Base-by-base conservation (phyloP, 164 flowering plant genomes). In the Santalum album region DNA sequence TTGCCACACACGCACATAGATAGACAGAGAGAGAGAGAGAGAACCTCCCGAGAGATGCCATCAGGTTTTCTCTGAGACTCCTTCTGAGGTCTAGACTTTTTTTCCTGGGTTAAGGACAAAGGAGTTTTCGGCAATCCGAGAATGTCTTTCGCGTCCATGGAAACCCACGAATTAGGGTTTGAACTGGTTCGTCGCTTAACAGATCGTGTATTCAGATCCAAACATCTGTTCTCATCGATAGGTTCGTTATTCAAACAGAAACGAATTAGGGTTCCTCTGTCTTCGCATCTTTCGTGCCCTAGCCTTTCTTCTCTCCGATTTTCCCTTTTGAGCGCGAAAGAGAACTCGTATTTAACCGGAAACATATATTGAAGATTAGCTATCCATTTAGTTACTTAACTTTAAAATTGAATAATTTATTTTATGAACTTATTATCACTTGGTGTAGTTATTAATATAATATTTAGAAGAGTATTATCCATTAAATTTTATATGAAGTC, bases 31-130 rank as follows among this genome's bases (percentile, higher is more conserved):
- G 12, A 18, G 27, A 53, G 25, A 21, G 21, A n/a, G 53, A 4
- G 3, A 50, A 85, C 99, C 92, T 94, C 97, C 55, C 99, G 91
- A 1, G 99, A 94, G 60, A 94, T 84, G 51, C 99, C 99, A 83
- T 94, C 97, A 7, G 96, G 99, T 65, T 94, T 94, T 25, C 99
- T 63, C 65, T 94, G 97, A 65, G 95, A 73, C 38, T 89, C 97
- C 61, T 89, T 92, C 24, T 59, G 91, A 7, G 90, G 82, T 27
- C 84, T 76, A 18, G 96, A 60, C 64, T 81, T 87, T 87, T 85
- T 90, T 77, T 94, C 99, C 26, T 71, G 83, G 4, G 75, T 23
- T 27, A 69, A 26, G 20, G 78, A 45, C 26, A 75, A 61, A 6
- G 74, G 60, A 10, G 76, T 75, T 57, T 83, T 83, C 29, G 94